Percentiles rank a stretch among this genome's conserved stretches.
phyloP scores from a whole-genome alignment of 768 basidiomycete genomes.

The Pisolithus microcarpus region DNA sequence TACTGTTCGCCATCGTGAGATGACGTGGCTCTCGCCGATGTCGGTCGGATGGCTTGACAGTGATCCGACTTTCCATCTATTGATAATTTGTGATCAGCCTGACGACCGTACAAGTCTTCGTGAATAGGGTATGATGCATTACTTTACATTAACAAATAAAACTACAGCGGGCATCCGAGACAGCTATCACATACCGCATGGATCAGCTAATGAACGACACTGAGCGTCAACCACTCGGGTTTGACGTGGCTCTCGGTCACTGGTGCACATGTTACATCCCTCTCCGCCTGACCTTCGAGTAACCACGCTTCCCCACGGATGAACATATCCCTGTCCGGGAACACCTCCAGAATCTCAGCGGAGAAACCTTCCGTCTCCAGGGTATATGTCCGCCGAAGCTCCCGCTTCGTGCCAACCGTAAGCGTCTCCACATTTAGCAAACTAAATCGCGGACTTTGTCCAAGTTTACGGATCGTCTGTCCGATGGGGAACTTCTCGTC shows the following conservation, averaged over 20 bases:
- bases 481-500: slow-evolving; percentile 63
- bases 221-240: slow-evolving; percentile 8
- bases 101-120: too few relatives aligned
- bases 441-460: slow-evolving; percentile 48
- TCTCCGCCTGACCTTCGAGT: slow-evolving; percentile 9
- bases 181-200: too few relatives aligned
- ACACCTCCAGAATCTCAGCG: slow-evolving; percentile 65
- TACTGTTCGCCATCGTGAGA: too few relatives aligned
- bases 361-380: slow-evolving; percentile 51
- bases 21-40: too few relatives aligned
- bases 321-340: slow-evolving; percentile 65
- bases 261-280: slow-evolving; percentile 5
- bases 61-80: too few relatives aligned
- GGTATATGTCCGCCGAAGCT: slow-evolving; percentile 40
- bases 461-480: slow-evolving; percentile 55
- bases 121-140: too few relatives aligned
- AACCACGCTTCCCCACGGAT: slow-evolving; percentile 49
- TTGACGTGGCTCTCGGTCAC: slow-evolving; percentile 4
- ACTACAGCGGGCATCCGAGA: not conserved
- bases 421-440: slow-evolving; percentile 44
- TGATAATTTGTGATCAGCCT: too few relatives aligned
- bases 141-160: not conserved
- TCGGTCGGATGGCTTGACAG: too few relatives aligned
- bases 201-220: too few relatives aligned
- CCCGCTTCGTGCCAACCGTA: slow-evolving; percentile 13